These are phyloP conservation scores for Eimeria falciformis DNA, from an alignment of 169 alveolate species.

Conservation along the genomic window DNA sequence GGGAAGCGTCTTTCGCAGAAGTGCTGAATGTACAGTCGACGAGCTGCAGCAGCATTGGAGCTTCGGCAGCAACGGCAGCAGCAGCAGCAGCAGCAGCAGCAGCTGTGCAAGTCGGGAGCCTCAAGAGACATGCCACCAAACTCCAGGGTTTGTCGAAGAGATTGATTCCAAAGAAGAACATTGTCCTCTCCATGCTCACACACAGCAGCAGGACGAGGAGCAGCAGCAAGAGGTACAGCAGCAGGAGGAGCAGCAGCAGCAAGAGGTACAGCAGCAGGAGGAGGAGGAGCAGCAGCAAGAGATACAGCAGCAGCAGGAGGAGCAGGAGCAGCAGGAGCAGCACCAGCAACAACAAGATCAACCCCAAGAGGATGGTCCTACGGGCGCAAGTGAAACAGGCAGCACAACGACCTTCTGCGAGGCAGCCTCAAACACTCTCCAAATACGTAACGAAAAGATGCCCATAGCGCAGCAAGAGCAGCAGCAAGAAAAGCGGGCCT, in stretches of 20 bases:
- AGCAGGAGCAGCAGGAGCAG: constrained; percentile 41
- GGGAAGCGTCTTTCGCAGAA: background rate
- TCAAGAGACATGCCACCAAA: background rate
- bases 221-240: constrained; percentile 33
- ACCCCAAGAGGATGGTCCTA: background rate
- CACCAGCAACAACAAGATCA: background rate
- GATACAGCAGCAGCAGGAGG: background rate
- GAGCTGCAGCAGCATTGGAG: constrained; percentile 56
- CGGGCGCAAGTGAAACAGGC: too few relatives aligned
- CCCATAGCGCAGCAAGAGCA: too few relatives aligned
- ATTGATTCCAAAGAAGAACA: background rate
- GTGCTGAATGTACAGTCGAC: constrained; percentile 42
- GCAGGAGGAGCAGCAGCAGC: background rate
- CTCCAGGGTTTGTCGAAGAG: background rate
- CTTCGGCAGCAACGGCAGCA: constrained; percentile 20
- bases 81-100: constrained; percentile 16
- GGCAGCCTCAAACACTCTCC: too few relatives aligned
- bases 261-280: background rate
- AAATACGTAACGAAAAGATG: too few relatives aligned
- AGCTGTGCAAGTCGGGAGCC: background rate
- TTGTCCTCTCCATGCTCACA: too few relatives aligned
- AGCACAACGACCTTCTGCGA: too few relatives aligned
- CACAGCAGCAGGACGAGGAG: constrained; percentile 41
- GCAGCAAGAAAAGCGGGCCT: too few relatives aligned
- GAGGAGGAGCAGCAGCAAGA: constrained; percentile 9